A percentile compares a stretch with the other conserved stretches of the same genome.
These are phyloP conservation scores for Annulohypoxylon bovei DNA, from an alignment of 495 filamentous ascomycete species.

Conservation along the genomic window DNA sequence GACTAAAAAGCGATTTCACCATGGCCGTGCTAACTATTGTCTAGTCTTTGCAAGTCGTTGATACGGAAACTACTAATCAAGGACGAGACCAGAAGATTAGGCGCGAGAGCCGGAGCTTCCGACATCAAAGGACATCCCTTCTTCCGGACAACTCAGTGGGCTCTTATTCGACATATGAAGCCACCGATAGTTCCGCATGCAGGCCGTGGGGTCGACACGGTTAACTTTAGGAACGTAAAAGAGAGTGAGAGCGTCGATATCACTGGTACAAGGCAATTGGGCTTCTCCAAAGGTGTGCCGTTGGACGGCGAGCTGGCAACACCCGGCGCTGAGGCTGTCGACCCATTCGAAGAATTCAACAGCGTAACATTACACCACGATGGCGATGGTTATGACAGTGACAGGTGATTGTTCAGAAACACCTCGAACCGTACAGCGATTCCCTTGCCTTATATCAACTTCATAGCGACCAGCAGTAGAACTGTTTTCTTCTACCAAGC, in stretches of 20 bases:
- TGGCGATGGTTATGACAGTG: slow-evolving; percentile 70
- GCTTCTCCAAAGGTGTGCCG: slow-evolving; percentile 75
- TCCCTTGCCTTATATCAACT: background rate
- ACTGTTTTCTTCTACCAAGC: background rate
- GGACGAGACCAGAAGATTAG: slow-evolving; percentile 93
- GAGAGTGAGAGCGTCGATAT: slow-evolving; percentile 97
- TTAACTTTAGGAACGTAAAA: slow-evolving; percentile 98
- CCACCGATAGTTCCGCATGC: slow-evolving; percentile 97
- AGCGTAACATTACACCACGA: slow-evolving; percentile 98
- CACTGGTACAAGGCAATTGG: slow-evolving; percentile 65
- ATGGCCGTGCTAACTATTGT: slow-evolving; percentile 24
- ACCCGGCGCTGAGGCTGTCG: slow-evolving; percentile 82
- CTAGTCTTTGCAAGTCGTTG: slow-evolving; percentile 91
- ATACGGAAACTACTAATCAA: slow-evolving; percentile 98
- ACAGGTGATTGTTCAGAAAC: slow-evolving; percentile 24
- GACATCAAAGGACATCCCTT: slow-evolving; percentile 98
- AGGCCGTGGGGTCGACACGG: slow-evolving; percentile 88
- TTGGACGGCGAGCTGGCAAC: slow-evolving; percentile 86
- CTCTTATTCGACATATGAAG: slow-evolving; percentile 95
- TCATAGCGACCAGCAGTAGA: background rate
- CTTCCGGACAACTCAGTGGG: slow-evolving; percentile 96
- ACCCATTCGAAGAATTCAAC: slow-evolving; percentile 99
- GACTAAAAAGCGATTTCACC: background rate
- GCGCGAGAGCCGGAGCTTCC: slow-evolving; percentile 92
- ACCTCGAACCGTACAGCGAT: background rate